phyloP scores from a whole-genome alignment of 768 basidiomycete genomes.

The Lactarius tabidus region DNA sequence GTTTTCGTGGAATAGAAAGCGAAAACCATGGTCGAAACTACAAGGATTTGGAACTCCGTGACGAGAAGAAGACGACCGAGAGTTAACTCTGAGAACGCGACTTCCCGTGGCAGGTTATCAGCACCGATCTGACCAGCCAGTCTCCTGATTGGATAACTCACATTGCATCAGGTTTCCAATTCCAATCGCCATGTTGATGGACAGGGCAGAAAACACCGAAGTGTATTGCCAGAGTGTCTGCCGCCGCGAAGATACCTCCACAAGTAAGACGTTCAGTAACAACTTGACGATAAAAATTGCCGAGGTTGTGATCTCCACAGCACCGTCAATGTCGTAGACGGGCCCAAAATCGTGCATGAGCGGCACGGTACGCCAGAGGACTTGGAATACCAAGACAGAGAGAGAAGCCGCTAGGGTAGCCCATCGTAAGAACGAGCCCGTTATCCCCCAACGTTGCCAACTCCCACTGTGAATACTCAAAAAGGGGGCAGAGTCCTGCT shows the following conservation, averaged over 20 bases:
- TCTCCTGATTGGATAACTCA: slow-evolving; percentile 37
- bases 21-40: slow-evolving; percentile 52
- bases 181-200: slow-evolving; percentile 49
- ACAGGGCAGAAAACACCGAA: slow-evolving; percentile 48
- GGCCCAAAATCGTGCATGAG: slow-evolving; percentile 38
- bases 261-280: slow-evolving; percentile 51
- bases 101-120: slow-evolving; percentile 35
- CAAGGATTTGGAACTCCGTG: slow-evolving; percentile 56
- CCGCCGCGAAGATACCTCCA: slow-evolving; percentile 39
- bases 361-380: slow-evolving; percentile 54
- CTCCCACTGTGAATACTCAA: slow-evolving; percentile 44
- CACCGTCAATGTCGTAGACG: slow-evolving; percentile 55
- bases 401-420: slow-evolving; percentile 43
- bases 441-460: slow-evolving; percentile 62
- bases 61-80: slow-evolving; percentile 66
- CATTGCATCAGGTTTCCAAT: slow-evolving; percentile 54
- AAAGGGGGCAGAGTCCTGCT: slow-evolving; percentile 29
- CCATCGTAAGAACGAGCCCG: slow-evolving; percentile 53
- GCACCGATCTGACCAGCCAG: background rate
- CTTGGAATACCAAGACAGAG: slow-evolving; percentile 52
- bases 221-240: slow-evolving; percentile 44
- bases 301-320: slow-evolving; percentile 55
- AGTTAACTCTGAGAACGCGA: slow-evolving; percentile 63
- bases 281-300: slow-evolving; percentile 60
- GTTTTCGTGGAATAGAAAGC: slow-evolving; percentile 33